A percentile compares a stretch with the other conserved stretches of the same genome.
Evolutionary conservation across 495 filamentous ascomycete genomes (phyloP).

Genomic region (Pyronema domesticum): DNA sequence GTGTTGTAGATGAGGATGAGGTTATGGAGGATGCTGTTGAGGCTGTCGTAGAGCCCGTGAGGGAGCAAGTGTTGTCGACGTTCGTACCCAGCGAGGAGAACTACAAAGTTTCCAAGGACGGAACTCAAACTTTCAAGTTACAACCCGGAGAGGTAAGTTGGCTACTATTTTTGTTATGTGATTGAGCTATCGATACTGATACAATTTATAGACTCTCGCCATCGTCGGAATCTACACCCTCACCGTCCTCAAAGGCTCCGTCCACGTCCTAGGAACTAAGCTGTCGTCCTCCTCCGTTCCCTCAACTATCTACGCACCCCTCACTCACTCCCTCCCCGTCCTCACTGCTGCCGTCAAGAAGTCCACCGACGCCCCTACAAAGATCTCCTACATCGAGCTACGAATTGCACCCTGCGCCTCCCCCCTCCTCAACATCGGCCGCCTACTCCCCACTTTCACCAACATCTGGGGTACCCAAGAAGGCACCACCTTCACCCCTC

Average conservation of each 20-base stretch:
- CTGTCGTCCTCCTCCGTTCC: conserved; percentile 31
- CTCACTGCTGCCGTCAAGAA: conserved; percentile 31
- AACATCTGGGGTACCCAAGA: conserved; percentile 34
- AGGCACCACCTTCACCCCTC: conserved; percentile 9
- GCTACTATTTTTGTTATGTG: not conserved
- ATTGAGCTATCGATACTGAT: conserved; percentile 2
- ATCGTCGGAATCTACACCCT: conserved; percentile 43
- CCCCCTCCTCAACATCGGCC: conserved; percentile 33
- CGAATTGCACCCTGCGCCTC: conserved; percentile 29
- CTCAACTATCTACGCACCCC: conserved; percentile 42
- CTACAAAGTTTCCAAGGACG: conserved; percentile 7
- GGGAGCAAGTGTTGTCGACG: conserved; percentile 13
- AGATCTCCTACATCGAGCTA: conserved; percentile 34
- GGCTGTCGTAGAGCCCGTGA: not conserved
- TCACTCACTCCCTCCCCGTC: conserved; percentile 44
- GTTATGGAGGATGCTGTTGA: not conserved
- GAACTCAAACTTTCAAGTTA: conserved; percentile 7
- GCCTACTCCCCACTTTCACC: conserved; percentile 39
- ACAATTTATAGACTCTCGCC: conserved; percentile 31
- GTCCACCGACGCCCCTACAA: not conserved
- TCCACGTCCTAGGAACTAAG: conserved; percentile 40
- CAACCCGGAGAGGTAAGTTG: conserved; percentile 9
- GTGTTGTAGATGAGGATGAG: conserved; percentile 5
- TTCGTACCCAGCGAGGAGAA: conserved; percentile 22
- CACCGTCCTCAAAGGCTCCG: conserved; percentile 37